Base-by-base conservation (phyloP, 495 filamentous ascomycete species). In the Pseudomonodictys pantanalensis region DNA sequence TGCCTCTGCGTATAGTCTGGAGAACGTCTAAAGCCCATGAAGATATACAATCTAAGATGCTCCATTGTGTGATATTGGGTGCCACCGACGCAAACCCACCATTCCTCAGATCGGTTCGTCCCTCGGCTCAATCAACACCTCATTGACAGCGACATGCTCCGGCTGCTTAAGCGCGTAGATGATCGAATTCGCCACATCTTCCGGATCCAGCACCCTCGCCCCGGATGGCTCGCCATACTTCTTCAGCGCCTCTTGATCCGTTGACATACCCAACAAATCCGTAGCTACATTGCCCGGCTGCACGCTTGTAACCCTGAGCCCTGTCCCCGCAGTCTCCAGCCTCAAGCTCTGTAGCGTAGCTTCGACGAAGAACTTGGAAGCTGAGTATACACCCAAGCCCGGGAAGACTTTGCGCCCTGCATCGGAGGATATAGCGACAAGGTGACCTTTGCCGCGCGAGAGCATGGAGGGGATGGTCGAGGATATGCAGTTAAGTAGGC, bases 291-390 rank as follows among this genome's bases (percentile, higher is more conserved):
- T 87, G 2, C 85, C 84, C 0, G 84, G 85, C 72, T 88, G 85
- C 8, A 88, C 78, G 33, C 77, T 78, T 0, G 84, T 86, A 22
- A 87, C 82, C 17, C 84, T 76, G 49, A 88, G 64, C 5, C 85
- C 85, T 3, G 76, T 75, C 1, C 85, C 84, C 0, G 82, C 85
- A 0, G 83, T 87, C 76, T 88, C 85, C 15, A 87, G 70, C 42
- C 84, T 82, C 43, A 88, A 69, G 26, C 77, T 76, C 71, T 88
- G 84, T 9, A 88, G 74, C 3, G 84, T 84, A 0, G 84, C 85
- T 68, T 88, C 84, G 39, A 87, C 84, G 72, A 88, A 88, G 78
- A 88, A 87, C 67, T 88, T 88, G 67, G 77, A 81, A 24, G 83
- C 85, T 7, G 80, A 83, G 75, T 88, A 88, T n/a, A 88, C 84